Conservation (phyloP, 2,329 filamentous ascomycete species). For the Fusarium odoratissimum region DNA sequence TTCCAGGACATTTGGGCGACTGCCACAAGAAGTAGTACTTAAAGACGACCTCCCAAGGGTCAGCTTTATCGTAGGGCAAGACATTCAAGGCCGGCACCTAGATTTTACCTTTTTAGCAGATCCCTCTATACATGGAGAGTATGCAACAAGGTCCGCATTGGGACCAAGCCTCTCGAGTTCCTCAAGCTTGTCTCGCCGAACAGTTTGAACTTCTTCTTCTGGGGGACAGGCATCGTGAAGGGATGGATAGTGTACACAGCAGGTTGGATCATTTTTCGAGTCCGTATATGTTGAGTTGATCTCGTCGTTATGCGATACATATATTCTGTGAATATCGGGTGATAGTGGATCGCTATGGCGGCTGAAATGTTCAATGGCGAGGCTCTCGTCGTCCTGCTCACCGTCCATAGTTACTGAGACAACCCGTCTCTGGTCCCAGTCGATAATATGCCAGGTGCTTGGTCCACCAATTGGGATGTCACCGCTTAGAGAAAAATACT, state of each 20-base stretch:
- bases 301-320: conserved; percentile 39
- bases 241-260: conserved; percentile 43
- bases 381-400: conserved; percentile 43
- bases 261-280: conserved; percentile 43
- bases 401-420: conserved; percentile 47
- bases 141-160: conserved; percentile 41
- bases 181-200: conserved; percentile 39
- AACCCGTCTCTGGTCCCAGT: conserved; percentile 46
- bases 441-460: conserved; percentile 44
- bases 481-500: not conserved
- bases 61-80: not conserved
- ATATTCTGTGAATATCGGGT: conserved; percentile 32
- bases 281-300: conserved; percentile 40
- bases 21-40: conserved; percentile 50
- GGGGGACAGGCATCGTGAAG: conserved; percentile 33
- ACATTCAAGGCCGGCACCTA: not conserved
- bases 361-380: conserved; percentile 42
- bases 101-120: not conserved
- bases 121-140: fast-evolving
- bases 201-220: conserved; percentile 27
- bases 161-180: conserved; percentile 46
- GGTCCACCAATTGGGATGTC: conserved; percentile 34
- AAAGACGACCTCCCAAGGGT: conserved; percentile 39
- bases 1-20: conserved; percentile 44
- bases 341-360: conserved; percentile 25